Conservation (phyloP, 257 asterid genomes). For the Lycium ferocissimum region DNA sequence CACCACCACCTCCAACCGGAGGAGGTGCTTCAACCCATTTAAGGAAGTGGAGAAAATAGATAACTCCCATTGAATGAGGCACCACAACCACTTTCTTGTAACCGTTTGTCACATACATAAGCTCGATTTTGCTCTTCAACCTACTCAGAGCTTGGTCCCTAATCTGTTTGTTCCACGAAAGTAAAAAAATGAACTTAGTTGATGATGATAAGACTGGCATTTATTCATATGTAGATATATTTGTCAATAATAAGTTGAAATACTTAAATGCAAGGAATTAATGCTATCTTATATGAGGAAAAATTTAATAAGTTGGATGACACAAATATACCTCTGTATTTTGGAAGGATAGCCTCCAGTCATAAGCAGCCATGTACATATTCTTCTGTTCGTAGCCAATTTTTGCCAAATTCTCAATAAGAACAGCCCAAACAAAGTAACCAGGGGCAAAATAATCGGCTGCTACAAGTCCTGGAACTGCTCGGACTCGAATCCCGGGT, state of each 20-base stretch:
- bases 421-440: conserved; percentile 33
- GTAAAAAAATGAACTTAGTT: not conserved
- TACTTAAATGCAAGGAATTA: not conserved
- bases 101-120: conserved; percentile 33
- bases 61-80: conserved; percentile 37
- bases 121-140: conserved; percentile 37
- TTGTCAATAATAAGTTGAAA: not conserved
- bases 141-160: conserved; percentile 34
- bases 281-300: not conserved
- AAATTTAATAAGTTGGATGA: not conserved
- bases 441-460: conserved; percentile 32
- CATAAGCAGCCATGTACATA: conserved; percentile 41
- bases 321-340: conserved; percentile 24
- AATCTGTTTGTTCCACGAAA: conserved; percentile 20
- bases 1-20: conserved; percentile 33
- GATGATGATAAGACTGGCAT: not conserved
- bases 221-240: not conserved
- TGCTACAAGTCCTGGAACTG: conserved; percentile 38
- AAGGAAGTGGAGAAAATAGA: conserved; percentile 36
- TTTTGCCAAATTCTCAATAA: conserved; percentile 34
- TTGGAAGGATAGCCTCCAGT: conserved; percentile 38
- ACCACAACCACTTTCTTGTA: conserved; percentile 36
- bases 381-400: conserved; percentile 37
- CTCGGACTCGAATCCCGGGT: conserved; percentile 38
- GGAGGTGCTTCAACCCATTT: conserved; percentile 35